Conservation (phyloP, 805 yeast species). For the Scheffersomyces stipitis region DNA sequence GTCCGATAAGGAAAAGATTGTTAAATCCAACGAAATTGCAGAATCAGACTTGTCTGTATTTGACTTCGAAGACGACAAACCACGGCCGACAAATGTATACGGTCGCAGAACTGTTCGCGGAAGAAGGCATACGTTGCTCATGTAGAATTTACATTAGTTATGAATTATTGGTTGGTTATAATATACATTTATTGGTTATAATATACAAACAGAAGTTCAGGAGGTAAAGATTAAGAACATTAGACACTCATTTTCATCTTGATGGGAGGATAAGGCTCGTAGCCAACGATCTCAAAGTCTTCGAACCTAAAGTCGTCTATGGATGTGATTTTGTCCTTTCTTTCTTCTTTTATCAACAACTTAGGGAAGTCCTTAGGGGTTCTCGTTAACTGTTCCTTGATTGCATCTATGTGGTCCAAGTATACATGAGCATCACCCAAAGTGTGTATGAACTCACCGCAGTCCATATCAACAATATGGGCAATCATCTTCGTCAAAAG, state of each 20-base stretch:
- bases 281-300: conserved; percentile 79
- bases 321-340: conserved; percentile 44
- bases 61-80: conserved; percentile 6
- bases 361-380: conserved; percentile 80
- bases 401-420: conserved; percentile 88
- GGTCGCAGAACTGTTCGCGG: not conserved
- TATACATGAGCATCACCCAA: conserved; percentile 98
- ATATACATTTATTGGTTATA: not conserved
- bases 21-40: too few relatives aligned
- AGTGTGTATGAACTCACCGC: conserved; percentile 94
- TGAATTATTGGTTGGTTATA: not conserved
- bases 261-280: conserved; percentile 79
- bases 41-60: conserved; percentile 6
- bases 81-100: not conserved
- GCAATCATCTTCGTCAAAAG: conserved; percentile 93
- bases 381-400: conserved; percentile 75
- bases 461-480: conserved; percentile 88
- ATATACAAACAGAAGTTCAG: too few relatives aligned
- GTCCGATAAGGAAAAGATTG: not conserved
- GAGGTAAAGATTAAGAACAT: too few relatives aligned
- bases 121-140: conserved; percentile 10
- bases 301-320: conserved; percentile 90
- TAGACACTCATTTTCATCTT: conserved; percentile 98
- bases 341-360: conserved; percentile 62
- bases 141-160: not conserved